Conservation (phyloP, 495 filamentous ascomycete genomes). For the Oleoguttula mirabilis region DNA sequence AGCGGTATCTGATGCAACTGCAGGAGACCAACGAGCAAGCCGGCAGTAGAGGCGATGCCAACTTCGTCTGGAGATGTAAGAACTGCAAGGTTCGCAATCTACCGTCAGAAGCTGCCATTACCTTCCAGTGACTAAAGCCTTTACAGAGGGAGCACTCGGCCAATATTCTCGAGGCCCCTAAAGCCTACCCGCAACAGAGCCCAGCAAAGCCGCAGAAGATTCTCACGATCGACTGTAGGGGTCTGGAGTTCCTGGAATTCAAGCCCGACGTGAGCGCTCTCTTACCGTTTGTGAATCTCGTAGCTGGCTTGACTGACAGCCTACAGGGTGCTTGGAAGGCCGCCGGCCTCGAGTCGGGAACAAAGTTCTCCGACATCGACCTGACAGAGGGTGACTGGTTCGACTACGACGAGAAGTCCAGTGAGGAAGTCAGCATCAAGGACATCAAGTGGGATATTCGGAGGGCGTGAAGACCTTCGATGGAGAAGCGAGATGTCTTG, state of each 20-base stretch:
- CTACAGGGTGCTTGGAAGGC: conserved; percentile 75
- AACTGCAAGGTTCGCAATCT: conserved; percentile 41
- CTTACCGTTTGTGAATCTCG: neutral
- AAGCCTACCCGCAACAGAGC: conserved; percentile 51
- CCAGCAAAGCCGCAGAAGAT: conserved; percentile 65
- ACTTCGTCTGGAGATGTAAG: conserved; percentile 97
- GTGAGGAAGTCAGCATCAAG: conserved; percentile 80
- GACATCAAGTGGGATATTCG: conserved; percentile 80
- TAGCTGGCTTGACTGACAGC: no score
- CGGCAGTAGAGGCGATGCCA: conserved; percentile 85
- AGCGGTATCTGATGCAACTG: neutral
- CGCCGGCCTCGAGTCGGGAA: conserved; percentile 64
- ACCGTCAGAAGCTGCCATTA: conserved; percentile 2
- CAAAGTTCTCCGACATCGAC: conserved; percentile 69
- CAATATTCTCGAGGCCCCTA: conserved; percentile 59
- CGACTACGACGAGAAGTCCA: conserved; percentile 66
- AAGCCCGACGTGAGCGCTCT: conserved; percentile 57
- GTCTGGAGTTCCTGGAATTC: conserved; percentile 84
- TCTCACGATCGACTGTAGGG: conserved; percentile 83
- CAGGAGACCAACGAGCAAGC: conserved; percentile 80
- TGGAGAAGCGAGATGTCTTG: no score
- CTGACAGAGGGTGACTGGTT: conserved; percentile 81
- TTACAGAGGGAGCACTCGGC: conserved; percentile 55
- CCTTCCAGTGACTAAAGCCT: neutral
- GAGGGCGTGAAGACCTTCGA: no score